Percentiles rank a stretch among this genome's conserved stretches.
phyloP scores from a whole-genome alignment of 305 asterid genomes.

The Fraxinus xanthoxyloides region DNA sequence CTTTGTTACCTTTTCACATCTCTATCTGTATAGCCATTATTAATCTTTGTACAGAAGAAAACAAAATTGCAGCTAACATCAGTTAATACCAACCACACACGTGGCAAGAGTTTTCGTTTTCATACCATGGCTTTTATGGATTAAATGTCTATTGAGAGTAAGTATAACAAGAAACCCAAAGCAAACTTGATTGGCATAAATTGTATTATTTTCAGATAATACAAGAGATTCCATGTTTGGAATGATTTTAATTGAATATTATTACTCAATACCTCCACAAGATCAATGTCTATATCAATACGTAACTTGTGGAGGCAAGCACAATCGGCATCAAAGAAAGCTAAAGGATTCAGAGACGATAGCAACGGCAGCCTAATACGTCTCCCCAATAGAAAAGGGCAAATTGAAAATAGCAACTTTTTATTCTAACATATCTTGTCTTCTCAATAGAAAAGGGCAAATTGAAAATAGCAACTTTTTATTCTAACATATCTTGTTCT shows the following conservation, averaged over 20 bases:
- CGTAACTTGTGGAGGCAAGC: background rate
- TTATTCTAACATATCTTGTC: too few relatives aligned
- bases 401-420: background rate
- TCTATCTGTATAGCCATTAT: background rate
- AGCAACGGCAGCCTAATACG: background rate
- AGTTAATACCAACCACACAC: background rate
- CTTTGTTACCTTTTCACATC: background rate
- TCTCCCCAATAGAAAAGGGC: background rate
- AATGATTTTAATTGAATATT: background rate
- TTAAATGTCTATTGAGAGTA: background rate
- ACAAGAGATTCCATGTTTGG: background rate
- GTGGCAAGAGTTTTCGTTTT: background rate
- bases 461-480: background rate
- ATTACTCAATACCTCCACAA: background rate
- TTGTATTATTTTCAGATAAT: background rate
- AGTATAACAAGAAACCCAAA: background rate
- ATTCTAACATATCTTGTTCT: constrained; percentile 20
- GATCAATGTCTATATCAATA: background rate
- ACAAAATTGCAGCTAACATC: background rate
- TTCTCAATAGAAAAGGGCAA: background rate
- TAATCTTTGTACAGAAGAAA: background rate
- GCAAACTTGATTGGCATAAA: background rate
- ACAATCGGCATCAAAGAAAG: background rate
- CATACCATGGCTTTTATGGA: background rate
- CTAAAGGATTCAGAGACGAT: background rate